Conservation (phyloP, 1,284 basidiomycete genomes). For the Sutorius eximius region DNA sequence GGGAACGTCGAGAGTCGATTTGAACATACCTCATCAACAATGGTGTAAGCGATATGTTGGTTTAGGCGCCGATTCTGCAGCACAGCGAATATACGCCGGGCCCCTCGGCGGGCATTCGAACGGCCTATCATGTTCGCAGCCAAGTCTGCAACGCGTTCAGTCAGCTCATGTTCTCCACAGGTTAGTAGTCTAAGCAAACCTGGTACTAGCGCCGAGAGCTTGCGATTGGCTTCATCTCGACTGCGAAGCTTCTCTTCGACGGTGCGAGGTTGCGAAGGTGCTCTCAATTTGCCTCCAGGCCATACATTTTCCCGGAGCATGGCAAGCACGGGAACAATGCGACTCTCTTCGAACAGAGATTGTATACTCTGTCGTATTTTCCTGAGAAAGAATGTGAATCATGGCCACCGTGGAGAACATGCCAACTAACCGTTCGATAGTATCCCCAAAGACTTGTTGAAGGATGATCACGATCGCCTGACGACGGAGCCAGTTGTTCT, state of each 20-base stretch:
- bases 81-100: constrained; percentile 87
- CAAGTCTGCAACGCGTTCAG: constrained; percentile 56
- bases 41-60: constrained; percentile 85
- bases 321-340: constrained; percentile 65
- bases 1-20: not conserved
- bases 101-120: constrained; percentile 89
- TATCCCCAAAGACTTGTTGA: constrained; percentile 93
- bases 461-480: constrained; percentile 96
- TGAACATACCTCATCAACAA: constrained; percentile 77
- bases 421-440: constrained; percentile 80
- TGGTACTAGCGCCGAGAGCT: constrained; percentile 86
- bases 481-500: constrained; percentile 93
- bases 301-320: constrained; percentile 75
- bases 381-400: constrained; percentile 41
- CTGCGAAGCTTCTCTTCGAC: constrained; percentile 78
- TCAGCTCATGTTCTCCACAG: constrained; percentile 8
- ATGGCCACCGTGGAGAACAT: not conserved
- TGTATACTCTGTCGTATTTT: constrained; percentile 83
- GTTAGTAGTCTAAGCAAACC: constrained; percentile 48
- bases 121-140: constrained; percentile 96
- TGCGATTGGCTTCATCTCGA: constrained; percentile 82
- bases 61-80: constrained; percentile 91
- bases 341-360: constrained; percentile 60
- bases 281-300: constrained; percentile 76
- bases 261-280: constrained; percentile 64